A percentile compares a stretch with the other conserved stretches of the same genome.
phyloP scores from a whole-genome alignment of 1,284 basidiomycete genomes.

The Cutaneotrichosporon dermatis region DNA sequence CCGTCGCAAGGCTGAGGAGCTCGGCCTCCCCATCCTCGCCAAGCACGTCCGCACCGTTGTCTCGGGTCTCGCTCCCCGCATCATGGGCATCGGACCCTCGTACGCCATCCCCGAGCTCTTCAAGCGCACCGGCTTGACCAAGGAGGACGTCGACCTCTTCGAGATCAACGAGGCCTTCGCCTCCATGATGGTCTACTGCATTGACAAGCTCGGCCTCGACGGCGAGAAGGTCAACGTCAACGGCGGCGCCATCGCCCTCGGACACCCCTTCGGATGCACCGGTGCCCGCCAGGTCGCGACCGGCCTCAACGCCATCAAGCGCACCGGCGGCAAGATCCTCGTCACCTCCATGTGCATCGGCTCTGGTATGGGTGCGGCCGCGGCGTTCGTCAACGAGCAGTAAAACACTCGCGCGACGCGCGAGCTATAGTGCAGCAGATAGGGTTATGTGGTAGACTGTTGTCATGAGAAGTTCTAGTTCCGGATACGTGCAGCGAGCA shows the following conservation, averaged over 20 bases:
- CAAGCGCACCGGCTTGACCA: constrained; percentile 61
- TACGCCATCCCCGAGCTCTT: constrained; percentile 73
- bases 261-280: constrained; percentile 66
- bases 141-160: constrained; percentile 76
- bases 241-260: constrained; percentile 83
- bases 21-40: constrained; percentile 84
- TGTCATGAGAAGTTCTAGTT: too few species aligned
- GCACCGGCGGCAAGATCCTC: constrained; percentile 77
- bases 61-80: constrained; percentile 74
- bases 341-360: constrained; percentile 96
- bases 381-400: constrained; percentile 50
- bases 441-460: too few species aligned
- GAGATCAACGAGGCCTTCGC: constrained; percentile 84
- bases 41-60: constrained; percentile 78
- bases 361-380: constrained; percentile 67
- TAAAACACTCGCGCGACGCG: too few species aligned
- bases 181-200: constrained; percentile 72
- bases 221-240: constrained; percentile 81
- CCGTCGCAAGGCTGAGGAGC: constrained; percentile 77
- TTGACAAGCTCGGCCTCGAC: constrained; percentile 64
- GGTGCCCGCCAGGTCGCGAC: constrained; percentile 85
- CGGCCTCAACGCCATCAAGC: constrained; percentile 72
- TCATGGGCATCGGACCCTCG: constrained; percentile 88
- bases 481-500: too few species aligned
- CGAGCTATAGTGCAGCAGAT: too few species aligned